Percentiles rank a stretch among this genome's conserved stretches.
phyloP scores from a whole-genome alignment of 176 grass and related monocot species.

The Oryza glaberrima region DNA sequence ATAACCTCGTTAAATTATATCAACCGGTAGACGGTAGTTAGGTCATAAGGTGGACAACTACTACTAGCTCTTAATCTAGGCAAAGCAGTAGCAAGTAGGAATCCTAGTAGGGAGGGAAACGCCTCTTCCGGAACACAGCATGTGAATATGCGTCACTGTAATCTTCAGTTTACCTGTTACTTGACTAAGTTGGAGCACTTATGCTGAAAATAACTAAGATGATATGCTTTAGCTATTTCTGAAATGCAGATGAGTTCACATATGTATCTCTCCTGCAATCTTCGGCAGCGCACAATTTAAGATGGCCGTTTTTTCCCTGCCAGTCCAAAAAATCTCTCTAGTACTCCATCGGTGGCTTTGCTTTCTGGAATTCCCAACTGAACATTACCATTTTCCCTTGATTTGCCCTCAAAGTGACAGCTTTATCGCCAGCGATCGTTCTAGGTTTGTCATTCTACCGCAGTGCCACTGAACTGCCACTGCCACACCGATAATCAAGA shows the following conservation, averaged over 20 bases:
- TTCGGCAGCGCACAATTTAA: neutral
- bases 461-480: too few relatives aligned
- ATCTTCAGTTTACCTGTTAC: constrained; percentile 18
- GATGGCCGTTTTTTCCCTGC: neutral
- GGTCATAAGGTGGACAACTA: constrained; percentile 46
- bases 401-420: neutral
- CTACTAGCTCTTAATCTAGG: constrained; percentile 45
- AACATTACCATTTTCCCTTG: neutral
- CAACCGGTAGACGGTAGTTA: constrained; percentile 43
- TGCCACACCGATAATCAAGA: too few relatives aligned
- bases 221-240: constrained; percentile 3
- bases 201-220: neutral
- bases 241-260: neutral
- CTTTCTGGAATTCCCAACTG: neutral
- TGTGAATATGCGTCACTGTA: constrained; percentile 5
- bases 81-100: neutral
- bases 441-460: too few relatives aligned
- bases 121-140: neutral
- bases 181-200: neutral
- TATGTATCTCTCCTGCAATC: neutral
- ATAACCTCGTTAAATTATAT: constrained; percentile 30
- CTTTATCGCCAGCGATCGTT: too few relatives aligned
- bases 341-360: neutral
- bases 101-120: neutral
- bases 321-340: neutral